Evolutionary conservation across 2,329 filamentous ascomycete species (phyloP), one percentile per base, ranked within the genome.

Genomic region (Chrysoporthe cubensis): DNA sequence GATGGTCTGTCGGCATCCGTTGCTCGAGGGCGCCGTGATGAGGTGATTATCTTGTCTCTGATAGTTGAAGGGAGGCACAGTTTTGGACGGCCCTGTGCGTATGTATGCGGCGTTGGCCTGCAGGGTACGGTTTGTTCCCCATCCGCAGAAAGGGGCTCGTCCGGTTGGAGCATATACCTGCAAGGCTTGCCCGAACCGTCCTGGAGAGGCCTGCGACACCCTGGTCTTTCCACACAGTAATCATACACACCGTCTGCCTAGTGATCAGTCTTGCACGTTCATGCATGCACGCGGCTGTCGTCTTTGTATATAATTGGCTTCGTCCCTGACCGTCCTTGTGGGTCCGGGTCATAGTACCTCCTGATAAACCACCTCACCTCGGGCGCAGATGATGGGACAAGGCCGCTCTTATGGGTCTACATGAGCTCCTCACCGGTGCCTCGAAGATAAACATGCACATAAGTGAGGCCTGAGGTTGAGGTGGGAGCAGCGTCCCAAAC

Each of bases 161-260:
- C 50, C 50, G 50, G 50, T 54, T 32, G 50, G 50, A 54, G 50
- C 21, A 34, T 7, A 16, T 14, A 14, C 50, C 50, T 54, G 42
- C 73, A 70, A n/a, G 78, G 72, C 67, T 80, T 73, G 7, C 76
- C 76, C 40, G 78, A 21, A n/a, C 21, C 16, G 56, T 58, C 16
- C 37, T 58, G n/a, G 56, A 32, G 14, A 58, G 14, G 16, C 37
- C 56, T 58, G 56, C 34, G 40, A 34, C 16, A 58, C 37, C 56
- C 56, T 58, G 54, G 54, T n/a, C 40, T 58, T 8, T 18, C 37
- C 56, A 40, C 56, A 58, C 56, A 37, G 56, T 58, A 37, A 26
- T 34, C 54, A 18, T 9, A 56, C 52, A 56, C 26, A 8, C 14
- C 16, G 37, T 40, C 37, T 40, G 37, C 37, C 9, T 40, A 7